These are phyloP conservation scores for Arabis hirsuta DNA, from an alignment of 345 rosid species.

Conservation along the genomic window DNA sequence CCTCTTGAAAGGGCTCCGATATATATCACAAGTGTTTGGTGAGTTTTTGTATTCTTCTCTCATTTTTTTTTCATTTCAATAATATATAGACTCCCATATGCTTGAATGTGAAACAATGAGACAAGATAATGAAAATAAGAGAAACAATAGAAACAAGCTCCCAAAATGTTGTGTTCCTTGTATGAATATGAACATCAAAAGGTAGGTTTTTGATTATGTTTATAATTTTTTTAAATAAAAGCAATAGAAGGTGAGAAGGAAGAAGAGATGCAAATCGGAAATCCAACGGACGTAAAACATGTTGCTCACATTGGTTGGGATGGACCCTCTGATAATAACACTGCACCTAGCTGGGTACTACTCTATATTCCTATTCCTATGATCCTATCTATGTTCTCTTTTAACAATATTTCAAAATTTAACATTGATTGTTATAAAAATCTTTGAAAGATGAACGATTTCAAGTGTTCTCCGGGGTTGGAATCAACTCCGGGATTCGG, in stretches of 20 bases:
- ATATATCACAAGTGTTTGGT: slow-evolving; percentile 60
- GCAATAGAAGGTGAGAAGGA: slow-evolving; percentile 64
- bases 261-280: slow-evolving; percentile 74
- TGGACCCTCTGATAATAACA: slow-evolving; percentile 38
- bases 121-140: too few relatives aligned
- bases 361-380: background rate
- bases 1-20: slow-evolving; percentile 58
- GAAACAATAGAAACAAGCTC: too few relatives aligned
- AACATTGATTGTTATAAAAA: background rate
- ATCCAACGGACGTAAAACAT: slow-evolving; percentile 91
- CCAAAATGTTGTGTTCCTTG: too few relatives aligned
- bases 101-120: background rate
- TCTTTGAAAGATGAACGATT: slow-evolving; percentile 23
- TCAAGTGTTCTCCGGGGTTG: slow-evolving; percentile 17
- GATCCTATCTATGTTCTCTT: background rate
- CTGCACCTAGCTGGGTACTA: slow-evolving; percentile 31
- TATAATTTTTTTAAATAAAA: background rate
- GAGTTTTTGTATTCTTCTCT: background rate
- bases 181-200: background rate
- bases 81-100: background rate
- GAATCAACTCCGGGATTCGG: background rate
- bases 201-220: background rate
- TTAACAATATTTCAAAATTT: background rate
- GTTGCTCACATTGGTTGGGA: slow-evolving; percentile 97
- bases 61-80: background rate